phyloP scores from a whole-genome alignment of 352 stramenopile species.

The Globisporangium carolinianum region DNA sequence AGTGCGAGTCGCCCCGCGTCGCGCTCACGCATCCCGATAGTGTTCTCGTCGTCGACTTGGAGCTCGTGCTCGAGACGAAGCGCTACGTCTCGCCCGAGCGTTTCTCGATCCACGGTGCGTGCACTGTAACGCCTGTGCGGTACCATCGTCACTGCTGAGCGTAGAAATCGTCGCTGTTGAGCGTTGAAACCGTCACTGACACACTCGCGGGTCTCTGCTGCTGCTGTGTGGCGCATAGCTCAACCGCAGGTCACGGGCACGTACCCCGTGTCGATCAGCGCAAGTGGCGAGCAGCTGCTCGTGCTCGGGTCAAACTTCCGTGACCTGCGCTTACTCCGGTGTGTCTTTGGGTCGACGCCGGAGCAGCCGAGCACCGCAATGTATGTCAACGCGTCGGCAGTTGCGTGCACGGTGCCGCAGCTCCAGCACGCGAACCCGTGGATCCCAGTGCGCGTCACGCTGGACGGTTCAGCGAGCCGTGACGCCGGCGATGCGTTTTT shows the following conservation, averaged over 20 bases:
- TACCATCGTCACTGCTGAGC: background rate
- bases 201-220: background rate
- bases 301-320: constrained; percentile 24
- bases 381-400: constrained; percentile 20
- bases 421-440: constrained; percentile 17
- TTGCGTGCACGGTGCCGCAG: constrained; percentile 21
- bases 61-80: constrained; percentile 21
- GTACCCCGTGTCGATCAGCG: constrained; percentile 22
- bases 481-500: background rate
- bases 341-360: constrained; percentile 19
- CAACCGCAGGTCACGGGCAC: constrained; percentile 16
- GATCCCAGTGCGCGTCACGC: constrained; percentile 22
- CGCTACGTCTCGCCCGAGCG: constrained; percentile 1
- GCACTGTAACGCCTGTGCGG: too few relatives aligned
- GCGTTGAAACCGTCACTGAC: constrained; percentile 4
- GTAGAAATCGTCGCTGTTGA: background rate
- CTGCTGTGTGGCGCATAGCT: constrained; percentile 12
- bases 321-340: constrained; percentile 23
- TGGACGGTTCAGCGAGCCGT: constrained; percentile 3
- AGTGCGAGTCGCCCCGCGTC: constrained; percentile 25
- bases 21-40: background rate
- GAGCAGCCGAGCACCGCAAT: constrained; percentile 6
- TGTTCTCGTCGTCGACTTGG: constrained; percentile 12
- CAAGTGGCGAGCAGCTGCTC: constrained; percentile 16
- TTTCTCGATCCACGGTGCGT: constrained; percentile 9